Evolutionary conservation across 331 rosid species (phyloP).

Genomic region (Pyracantha coccinea): DNA sequence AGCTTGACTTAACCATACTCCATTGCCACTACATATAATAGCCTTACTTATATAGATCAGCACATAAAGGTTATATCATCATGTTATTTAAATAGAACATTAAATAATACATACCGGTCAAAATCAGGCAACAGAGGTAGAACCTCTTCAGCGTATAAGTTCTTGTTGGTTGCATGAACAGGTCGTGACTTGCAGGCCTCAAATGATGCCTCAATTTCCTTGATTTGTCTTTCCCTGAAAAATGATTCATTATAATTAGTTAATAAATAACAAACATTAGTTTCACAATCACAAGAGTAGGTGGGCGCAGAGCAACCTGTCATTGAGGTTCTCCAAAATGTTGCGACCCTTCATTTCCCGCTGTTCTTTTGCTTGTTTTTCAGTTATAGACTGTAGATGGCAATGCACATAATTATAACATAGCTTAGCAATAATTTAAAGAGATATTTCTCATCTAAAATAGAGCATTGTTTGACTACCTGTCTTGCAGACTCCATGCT

Average conservation of each 20-base stretch:
- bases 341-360: constrained; percentile 76
- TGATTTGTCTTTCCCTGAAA: constrained; percentile 86
- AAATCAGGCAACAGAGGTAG: constrained; percentile 87
- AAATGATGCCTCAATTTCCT: constrained; percentile 98
- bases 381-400: constrained; percentile 74
- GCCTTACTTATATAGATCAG: neutral
- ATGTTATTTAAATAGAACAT: neutral
- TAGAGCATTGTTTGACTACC: constrained; percentile 35
- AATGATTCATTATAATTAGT: constrained; percentile 7
- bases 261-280: neutral
- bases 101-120: constrained; percentile 48
- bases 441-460: constrained; percentile 12
- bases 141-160: constrained; percentile 85
- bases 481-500: constrained; percentile 92
- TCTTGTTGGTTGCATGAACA: constrained; percentile 84
- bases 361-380: constrained; percentile 92
- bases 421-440: neutral
- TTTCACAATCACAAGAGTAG: neutral
- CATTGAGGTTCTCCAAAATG: constrained; percentile 64
- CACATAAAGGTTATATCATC: neutral
- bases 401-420: constrained; percentile 18
- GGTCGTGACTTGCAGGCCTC: constrained; percentile 88
- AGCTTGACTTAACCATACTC: neutral
- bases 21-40: neutral
- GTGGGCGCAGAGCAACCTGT: constrained; percentile 37